Evolutionary conservation across 441 rosid genomes (phyloP).

Genomic region (Kokia cookei): DNA sequence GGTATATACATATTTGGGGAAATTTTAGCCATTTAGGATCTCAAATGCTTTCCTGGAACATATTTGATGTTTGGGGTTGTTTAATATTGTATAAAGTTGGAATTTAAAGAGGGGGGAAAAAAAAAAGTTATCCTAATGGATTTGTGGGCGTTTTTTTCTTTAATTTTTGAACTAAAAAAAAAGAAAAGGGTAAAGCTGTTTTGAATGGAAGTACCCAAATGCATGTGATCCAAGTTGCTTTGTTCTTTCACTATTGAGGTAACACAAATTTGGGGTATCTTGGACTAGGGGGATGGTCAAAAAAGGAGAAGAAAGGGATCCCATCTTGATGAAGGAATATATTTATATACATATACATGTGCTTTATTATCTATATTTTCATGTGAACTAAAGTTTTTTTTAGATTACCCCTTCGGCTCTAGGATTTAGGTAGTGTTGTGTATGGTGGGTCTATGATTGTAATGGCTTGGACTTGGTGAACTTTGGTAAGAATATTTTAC

Average conservation of each 20-base stretch:
- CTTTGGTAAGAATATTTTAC: no score
- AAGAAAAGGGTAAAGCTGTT: conserved; percentile 2
- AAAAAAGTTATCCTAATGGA: conserved; percentile 11
- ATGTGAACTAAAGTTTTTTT: conserved; percentile 12
- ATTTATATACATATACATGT: no score
- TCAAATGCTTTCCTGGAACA: neutral
- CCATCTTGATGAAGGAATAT: conserved; percentile 11
- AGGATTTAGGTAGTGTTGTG: neutral
- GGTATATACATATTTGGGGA: neutral
- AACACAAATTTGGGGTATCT: conserved; percentile 20
- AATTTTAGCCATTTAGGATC: neutral
- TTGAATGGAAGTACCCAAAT: conserved; percentile 4
- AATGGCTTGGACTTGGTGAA: no score
- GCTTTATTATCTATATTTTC: neutral
- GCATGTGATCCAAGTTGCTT: conserved; percentile 32
- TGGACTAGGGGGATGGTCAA: conserved; percentile 45
- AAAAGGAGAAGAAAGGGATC: conserved; percentile 23
- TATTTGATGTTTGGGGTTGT: neutral
- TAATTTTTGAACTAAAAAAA: conserved; percentile 24
- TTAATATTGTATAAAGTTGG: conserved; percentile 18
- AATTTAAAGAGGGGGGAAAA: conserved; percentile 11
- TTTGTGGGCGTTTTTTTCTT: conserved; percentile 2
- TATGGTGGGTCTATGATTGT: neutral
- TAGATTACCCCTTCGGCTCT: neutral
- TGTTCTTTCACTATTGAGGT: conserved; percentile 15